A percentile compares a stretch with the other conserved stretches of the same genome.
These are phyloP conservation scores for Stromatinia cepivora DNA, from an alignment of 2,329 filamentous ascomycete genomes.

Conservation along the genomic window DNA sequence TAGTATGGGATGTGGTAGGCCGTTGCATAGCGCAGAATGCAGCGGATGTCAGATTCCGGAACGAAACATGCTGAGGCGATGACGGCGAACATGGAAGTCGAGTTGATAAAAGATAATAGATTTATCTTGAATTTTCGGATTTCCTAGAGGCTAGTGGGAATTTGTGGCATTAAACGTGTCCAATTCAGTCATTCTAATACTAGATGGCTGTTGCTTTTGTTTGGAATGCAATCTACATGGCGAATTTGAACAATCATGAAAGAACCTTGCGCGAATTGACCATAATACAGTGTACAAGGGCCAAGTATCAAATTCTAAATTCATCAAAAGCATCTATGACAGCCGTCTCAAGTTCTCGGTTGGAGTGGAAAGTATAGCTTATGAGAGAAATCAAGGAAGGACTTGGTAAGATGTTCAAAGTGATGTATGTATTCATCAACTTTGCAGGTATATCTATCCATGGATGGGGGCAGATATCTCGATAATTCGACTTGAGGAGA, in stretches of 20 bases:
- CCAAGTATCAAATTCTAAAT: neutral
- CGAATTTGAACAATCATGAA: neutral
- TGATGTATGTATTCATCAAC: neutral
- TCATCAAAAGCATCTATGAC: neutral
- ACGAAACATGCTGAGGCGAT: rapidly evolving
- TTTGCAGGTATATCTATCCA: neutral
- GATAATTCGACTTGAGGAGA: neutral
- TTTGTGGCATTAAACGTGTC: neutral
- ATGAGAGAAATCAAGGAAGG: neutral
- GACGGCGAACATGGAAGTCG: neutral
- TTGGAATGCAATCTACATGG: neutral
- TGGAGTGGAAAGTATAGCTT: neutral
- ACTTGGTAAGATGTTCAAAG: neutral
- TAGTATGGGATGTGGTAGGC: neutral
- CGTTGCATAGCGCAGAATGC: neutral
- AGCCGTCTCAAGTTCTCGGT: neutral
- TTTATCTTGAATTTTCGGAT: neutral
- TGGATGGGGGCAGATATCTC: neutral
- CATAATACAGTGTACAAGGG: neutral
- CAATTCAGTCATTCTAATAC: neutral
- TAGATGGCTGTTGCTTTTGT: neutral
- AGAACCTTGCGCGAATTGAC: too few relatives aligned
- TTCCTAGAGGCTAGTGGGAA: neutral
- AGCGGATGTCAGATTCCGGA: neutral
- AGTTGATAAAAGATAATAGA: neutral